A percentile compares a stretch with the other conserved stretches of the same genome.
Conservation (phyloP, 371 early-diverging fungal genomes). For the Apophysomyces trapeziformis region DNA sequence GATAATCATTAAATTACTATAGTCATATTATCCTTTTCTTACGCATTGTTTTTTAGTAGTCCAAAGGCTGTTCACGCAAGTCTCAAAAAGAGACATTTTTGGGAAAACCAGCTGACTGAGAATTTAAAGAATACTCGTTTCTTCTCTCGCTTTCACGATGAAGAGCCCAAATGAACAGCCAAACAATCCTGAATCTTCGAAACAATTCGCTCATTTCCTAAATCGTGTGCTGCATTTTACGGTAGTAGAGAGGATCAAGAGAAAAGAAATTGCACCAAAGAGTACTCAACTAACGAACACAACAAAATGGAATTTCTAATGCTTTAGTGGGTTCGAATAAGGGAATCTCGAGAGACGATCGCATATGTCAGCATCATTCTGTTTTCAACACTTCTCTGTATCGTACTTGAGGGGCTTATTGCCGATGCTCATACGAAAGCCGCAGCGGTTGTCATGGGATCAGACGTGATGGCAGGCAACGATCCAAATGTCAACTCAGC, state of each 20-base stretch:
- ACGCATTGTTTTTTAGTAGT: too few relatives aligned
- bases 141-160: too few relatives aligned
- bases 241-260: slow-evolving; percentile 1
- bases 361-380: slow-evolving; percentile 28
- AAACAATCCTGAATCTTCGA: too few relatives aligned
- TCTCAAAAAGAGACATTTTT: too few relatives aligned
- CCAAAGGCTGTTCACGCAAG: too few relatives aligned
- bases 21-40: too few relatives aligned
- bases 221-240: slow-evolving; percentile 6
- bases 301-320: neutral
- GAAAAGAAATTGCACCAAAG: neutral
- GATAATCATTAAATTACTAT: too few relatives aligned
- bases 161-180: too few relatives aligned
- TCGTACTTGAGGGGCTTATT: slow-evolving; percentile 43
- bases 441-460: slow-evolving; percentile 19
- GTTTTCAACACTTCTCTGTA: slow-evolving; percentile 41
- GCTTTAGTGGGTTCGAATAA: slow-evolving; percentile 28
- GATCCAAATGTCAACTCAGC: slow-evolving; percentile 17
- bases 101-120: too few relatives aligned
- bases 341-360: slow-evolving; percentile 38
- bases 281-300: neutral
- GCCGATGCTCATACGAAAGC: slow-evolving; percentile 36
- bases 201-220: too few relatives aligned
- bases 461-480: slow-evolving; percentile 17
- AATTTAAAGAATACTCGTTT: too few relatives aligned